phyloP scores from a whole-genome alignment of 2,329 filamentous ascomycete species.

The Fusarium torulosum region DNA sequence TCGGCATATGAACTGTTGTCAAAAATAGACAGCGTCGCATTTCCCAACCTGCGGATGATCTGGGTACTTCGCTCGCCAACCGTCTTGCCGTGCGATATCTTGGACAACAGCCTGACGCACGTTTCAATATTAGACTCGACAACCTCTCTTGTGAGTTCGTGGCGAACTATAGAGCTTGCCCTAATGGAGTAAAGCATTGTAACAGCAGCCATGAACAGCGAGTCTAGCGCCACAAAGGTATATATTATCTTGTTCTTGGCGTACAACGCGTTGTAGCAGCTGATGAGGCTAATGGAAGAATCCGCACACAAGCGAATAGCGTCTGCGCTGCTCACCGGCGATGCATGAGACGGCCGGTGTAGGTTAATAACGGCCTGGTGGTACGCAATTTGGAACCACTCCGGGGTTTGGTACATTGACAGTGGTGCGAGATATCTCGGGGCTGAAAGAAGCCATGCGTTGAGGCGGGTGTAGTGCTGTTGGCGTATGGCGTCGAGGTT shows the following conservation, averaged over 20 bases:
- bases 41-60: slow-evolving; percentile 36
- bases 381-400: slow-evolving; percentile 46
- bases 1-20: slow-evolving; percentile 31
- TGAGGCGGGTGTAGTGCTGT: slow-evolving; percentile 40
- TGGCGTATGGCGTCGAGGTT: slow-evolving; percentile 38
- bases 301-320: slow-evolving; percentile 42
- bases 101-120: slow-evolving; percentile 32
- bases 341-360: slow-evolving; percentile 41
- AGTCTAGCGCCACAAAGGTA: slow-evolving; percentile 39
- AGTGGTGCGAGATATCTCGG: slow-evolving; percentile 41
- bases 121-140: slow-evolving; percentile 43
- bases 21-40: slow-evolving; percentile 41
- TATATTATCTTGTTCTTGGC: slow-evolving; percentile 45
- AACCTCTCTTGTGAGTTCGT: slow-evolving; percentile 39
- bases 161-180: slow-evolving; percentile 30
- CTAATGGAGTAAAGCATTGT: slow-evolving; percentile 41
- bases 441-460: slow-evolving; percentile 39
- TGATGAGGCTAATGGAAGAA: slow-evolving; percentile 43
- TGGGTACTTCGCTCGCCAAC: slow-evolving; percentile 40
- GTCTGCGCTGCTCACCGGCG: slow-evolving; percentile 41
- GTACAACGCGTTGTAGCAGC: slow-evolving; percentile 42
- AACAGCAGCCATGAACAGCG: slow-evolving; percentile 42
- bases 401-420: slow-evolving; percentile 44
- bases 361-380: slow-evolving; percentile 44
- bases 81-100: slow-evolving; percentile 40